phyloP scores from a whole-genome alignment of 225 moss, liverwort and hornwort genomes.

The Polytrichum commune region DNA sequence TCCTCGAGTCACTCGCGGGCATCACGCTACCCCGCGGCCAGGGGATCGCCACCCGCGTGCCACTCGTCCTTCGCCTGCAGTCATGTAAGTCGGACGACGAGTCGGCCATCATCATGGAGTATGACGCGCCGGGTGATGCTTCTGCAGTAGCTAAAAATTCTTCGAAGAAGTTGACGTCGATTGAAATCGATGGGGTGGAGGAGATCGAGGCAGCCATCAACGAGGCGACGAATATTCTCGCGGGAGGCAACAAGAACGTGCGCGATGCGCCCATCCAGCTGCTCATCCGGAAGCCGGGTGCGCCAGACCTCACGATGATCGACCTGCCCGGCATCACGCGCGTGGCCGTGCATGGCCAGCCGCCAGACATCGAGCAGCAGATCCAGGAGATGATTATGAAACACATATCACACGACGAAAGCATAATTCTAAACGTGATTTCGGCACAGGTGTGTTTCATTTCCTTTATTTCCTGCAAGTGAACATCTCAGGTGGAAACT shows the following conservation, averaged over 20 bases:
- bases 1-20: slow-evolving; percentile 37
- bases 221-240: slow-evolving; percentile 8
- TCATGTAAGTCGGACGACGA: slow-evolving; percentile 6
- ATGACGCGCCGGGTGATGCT: not conserved
- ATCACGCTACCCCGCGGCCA: slow-evolving; percentile 35
- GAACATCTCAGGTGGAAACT: too few species aligned
- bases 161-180: not conserved
- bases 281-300: slow-evolving; percentile 24
- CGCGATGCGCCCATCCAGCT: slow-evolving; percentile 21
- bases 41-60: slow-evolving; percentile 33
- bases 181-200: not conserved
- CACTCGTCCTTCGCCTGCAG: slow-evolving; percentile 29
- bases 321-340: slow-evolving; percentile 39
- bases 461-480: too few species aligned
- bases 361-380: slow-evolving; percentile 27
- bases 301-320: slow-evolving; percentile 42
- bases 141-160: too few species aligned
- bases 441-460: slow-evolving; percentile 7
- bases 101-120: slow-evolving; percentile 9
- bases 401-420: slow-evolving; percentile 19
- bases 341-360: slow-evolving; percentile 34
- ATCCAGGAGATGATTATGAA: slow-evolving; percentile 24
- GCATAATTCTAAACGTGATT: slow-evolving; percentile 36
- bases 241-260: slow-evolving; percentile 21
- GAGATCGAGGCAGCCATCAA: slow-evolving; percentile 13